phyloP scores from a whole-genome alignment of 2,329 filamentous ascomycete species.

The Phyllosticta citrichinensis region DNA sequence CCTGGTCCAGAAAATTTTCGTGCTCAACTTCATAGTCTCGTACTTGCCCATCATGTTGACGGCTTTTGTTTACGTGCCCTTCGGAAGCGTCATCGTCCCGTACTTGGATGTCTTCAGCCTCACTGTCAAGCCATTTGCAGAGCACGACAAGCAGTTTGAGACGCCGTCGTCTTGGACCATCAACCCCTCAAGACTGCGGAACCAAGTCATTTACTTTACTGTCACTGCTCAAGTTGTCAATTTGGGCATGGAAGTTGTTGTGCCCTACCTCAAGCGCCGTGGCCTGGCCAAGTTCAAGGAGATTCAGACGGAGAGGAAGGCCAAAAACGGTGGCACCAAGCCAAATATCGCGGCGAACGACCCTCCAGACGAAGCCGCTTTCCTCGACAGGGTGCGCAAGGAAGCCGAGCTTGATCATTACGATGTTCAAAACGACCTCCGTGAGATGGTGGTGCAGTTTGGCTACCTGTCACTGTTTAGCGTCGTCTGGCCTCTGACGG shows the following conservation, averaged over 20 bases:
- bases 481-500: slow-evolving; percentile 88
- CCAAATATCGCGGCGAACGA: slow-evolving; percentile 50
- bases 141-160: slow-evolving; percentile 61
- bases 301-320: slow-evolving; percentile 50
- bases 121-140: slow-evolving; percentile 63
- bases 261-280: slow-evolving; percentile 75
- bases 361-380: slow-evolving; percentile 64
- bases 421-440: slow-evolving; percentile 80
- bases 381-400: slow-evolving; percentile 69
- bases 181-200: slow-evolving; percentile 71
- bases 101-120: slow-evolving; percentile 74
- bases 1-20: slow-evolving; percentile 84
- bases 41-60: slow-evolving; percentile 89
- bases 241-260: slow-evolving; percentile 71
- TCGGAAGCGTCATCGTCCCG: slow-evolving; percentile 72
- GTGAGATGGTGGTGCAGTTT: slow-evolving; percentile 87
- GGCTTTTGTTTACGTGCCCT: slow-evolving; percentile 89
- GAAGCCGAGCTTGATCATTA: slow-evolving; percentile 77
- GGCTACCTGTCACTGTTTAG: slow-evolving; percentile 88
- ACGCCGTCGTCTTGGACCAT: slow-evolving; percentile 54
- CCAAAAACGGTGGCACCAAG: slow-evolving; percentile 45
- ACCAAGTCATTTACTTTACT: slow-evolving; percentile 92
- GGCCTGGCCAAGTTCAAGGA: slow-evolving; percentile 71
- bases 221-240: slow-evolving; percentile 89
- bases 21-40: slow-evolving; percentile 93